Evolutionary conservation across 345 rosid species (phyloP).

Genomic region (Viola odorata): DNA sequence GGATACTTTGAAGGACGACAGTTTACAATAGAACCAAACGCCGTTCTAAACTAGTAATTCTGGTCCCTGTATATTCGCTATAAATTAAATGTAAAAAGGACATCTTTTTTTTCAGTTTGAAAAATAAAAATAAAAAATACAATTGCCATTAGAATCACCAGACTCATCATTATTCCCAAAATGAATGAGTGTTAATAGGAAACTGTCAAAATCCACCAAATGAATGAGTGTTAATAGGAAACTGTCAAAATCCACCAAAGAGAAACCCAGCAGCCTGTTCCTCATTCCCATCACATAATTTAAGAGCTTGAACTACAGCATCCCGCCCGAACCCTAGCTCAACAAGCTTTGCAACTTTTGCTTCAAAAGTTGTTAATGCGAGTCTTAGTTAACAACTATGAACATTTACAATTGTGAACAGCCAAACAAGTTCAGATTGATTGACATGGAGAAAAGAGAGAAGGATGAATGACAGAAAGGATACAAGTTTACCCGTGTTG

Average conservation of each 20-base stretch:
- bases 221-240: too few species aligned
- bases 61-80: too few species aligned
- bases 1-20: too few species aligned
- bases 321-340: conserved; percentile 81
- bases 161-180: conserved; percentile 1
- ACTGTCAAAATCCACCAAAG: too few species aligned
- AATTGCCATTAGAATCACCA: neutral
- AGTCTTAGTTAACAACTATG: neutral
- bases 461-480: neutral
- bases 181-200: neutral
- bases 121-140: too few species aligned
- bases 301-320: conserved; percentile 85
- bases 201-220: conserved; percentile 62
- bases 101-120: neutral
- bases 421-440: neutral
- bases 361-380: conserved; percentile 41
- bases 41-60: too few species aligned
- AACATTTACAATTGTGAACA: too few species aligned
- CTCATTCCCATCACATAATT: conserved; percentile 73
- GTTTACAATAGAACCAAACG: too few species aligned
- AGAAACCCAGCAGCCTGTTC: conserved; percentile 97
- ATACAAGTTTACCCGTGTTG: conserved; percentile 35
- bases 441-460: neutral
- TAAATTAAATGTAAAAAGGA: neutral
- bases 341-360: conserved; percentile 81